Conservation (phyloP, 352 stramenopile species). For the Phytophthora agathidicida region DNA sequence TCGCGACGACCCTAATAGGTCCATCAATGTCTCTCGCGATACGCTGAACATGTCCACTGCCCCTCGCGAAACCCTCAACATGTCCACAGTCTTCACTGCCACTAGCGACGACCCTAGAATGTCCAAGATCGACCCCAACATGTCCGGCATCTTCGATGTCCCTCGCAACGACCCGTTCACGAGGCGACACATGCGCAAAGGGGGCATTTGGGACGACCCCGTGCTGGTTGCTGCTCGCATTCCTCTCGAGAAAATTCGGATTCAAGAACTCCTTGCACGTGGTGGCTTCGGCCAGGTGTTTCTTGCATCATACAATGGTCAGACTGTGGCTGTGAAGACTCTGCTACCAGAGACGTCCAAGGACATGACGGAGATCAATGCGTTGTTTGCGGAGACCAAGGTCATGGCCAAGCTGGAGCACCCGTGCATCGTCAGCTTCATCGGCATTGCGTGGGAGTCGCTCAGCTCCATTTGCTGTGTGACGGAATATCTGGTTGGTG, state of each 20-base stretch:
- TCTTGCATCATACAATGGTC: constrained; percentile 43
- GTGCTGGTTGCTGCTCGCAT: constrained; percentile 46
- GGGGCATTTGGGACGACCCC: constrained; percentile 47
- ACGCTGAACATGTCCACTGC: too few relatives aligned
- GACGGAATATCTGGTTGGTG: constrained; percentile 52
- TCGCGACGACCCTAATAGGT: background rate
- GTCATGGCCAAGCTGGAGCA: constrained; percentile 66
- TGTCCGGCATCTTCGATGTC: constrained; percentile 11
- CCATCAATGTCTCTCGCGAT: too few relatives aligned
- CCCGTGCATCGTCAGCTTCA: constrained; percentile 64
- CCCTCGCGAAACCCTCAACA: background rate
- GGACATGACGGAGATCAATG: constrained; percentile 57
- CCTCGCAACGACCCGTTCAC: constrained; percentile 26
- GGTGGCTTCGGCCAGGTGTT: constrained; percentile 65
- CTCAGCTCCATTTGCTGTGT: constrained; percentile 51
- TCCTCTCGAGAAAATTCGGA: constrained; percentile 48
- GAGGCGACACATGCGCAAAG: constrained; percentile 29
- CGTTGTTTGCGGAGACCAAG: constrained; percentile 61
- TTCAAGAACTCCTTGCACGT: constrained; percentile 47
- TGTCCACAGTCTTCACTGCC: too few relatives aligned
- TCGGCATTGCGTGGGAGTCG: constrained; percentile 68
- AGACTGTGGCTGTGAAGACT: constrained; percentile 65
- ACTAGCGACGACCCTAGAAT: too few relatives aligned
- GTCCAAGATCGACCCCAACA: constrained; percentile 6
- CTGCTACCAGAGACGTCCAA: constrained; percentile 54